Percentiles rank a stretch among this genome's conserved stretches.
These are phyloP conservation scores for Alternaria dauci DNA, from an alignment of 2,329 filamentous ascomycete genomes.

Conservation along the genomic window DNA sequence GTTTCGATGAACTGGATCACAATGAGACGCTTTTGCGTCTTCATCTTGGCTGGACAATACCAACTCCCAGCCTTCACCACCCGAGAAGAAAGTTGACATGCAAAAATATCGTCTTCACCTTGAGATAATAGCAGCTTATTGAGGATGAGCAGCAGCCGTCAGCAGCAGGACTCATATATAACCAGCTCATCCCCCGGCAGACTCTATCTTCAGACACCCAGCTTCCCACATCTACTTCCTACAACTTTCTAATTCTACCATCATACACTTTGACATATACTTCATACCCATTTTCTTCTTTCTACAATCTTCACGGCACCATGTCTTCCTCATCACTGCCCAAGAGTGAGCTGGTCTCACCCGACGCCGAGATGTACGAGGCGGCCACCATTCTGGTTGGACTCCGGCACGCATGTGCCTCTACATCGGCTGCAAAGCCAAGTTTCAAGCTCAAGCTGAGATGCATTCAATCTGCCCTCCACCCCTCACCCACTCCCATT, in stretches of 20 bases:
- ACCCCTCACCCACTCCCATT: background rate
- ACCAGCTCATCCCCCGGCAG: background rate
- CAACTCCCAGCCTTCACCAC: background rate
- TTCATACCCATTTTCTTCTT: fast-evolving
- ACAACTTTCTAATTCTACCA: background rate
- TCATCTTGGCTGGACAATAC: background rate
- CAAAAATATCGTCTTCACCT: background rate
- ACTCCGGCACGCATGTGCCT: background rate
- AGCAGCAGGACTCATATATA: background rate
- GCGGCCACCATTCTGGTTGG: background rate
- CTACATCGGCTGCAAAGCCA: background rate
- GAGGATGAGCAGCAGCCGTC: background rate
- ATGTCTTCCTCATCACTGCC: background rate
- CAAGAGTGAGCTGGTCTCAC: constrained; percentile 1
- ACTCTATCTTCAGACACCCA: background rate
- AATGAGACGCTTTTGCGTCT: background rate
- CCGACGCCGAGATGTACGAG: background rate
- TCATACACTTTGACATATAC: background rate
- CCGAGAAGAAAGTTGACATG: background rate
- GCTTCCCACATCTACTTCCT: background rate
- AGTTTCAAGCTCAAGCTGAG: constrained; percentile 23
- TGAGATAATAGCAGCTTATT: constrained; percentile 3
- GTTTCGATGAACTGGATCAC: background rate
- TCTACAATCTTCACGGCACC: too few species aligned
- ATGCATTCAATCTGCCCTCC: constrained; percentile 17